These are phyloP conservation scores for Nemania sp. DNA, from an alignment of 2,329 filamentous ascomycete genomes.

Conservation along the genomic window DNA sequence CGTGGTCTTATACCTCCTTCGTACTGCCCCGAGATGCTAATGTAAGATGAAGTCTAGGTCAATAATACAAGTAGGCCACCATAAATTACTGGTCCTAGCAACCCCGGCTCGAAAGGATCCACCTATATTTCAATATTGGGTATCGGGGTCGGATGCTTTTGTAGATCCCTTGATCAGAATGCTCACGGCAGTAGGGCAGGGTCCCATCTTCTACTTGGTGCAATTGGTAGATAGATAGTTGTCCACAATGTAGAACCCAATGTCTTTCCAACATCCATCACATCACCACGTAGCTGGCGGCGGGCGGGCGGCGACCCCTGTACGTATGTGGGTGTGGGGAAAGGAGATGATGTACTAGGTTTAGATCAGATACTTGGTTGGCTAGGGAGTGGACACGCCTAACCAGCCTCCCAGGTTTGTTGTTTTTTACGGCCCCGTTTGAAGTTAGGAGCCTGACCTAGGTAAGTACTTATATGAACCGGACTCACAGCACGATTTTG, in stretches of 20 bases:
- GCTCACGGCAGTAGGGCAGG: background rate
- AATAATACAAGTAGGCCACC: no score
- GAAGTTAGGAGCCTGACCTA: no score
- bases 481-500: background rate
- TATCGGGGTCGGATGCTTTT: background rate
- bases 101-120: no score
- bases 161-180: background rate
- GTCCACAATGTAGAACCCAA: background rate
- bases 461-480: background rate
- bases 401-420: background rate
- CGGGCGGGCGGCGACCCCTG: background rate
- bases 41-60: no score
- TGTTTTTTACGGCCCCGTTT: background rate
- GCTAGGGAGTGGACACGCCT: constrained; percentile 1
- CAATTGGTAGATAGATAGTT: background rate
- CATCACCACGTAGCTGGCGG: background rate
- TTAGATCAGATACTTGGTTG: background rate
- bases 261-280: no score
- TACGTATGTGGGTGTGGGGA: background rate
- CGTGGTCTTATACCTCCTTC: no score
- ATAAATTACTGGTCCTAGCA: no score
- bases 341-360: background rate
- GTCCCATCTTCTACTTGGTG: background rate
- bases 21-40: no score
- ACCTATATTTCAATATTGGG: no score